Conservation (phyloP, 768 basidiomycete genomes). For the Favolaschia claudopus region DNA sequence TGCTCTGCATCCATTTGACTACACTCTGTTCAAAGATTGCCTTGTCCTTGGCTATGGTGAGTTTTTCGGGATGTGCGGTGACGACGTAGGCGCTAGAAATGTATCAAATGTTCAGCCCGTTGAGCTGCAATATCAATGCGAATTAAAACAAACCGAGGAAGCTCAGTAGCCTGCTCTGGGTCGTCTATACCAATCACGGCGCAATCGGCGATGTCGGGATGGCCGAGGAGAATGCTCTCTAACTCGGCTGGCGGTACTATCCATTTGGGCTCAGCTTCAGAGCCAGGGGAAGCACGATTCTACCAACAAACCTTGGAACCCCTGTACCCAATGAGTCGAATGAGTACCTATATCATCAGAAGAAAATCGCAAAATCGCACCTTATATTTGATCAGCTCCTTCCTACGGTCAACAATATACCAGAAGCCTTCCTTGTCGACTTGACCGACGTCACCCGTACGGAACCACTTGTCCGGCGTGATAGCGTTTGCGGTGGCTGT, state of each 20-base stretch:
- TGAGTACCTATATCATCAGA: background rate
- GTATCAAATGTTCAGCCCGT: too few relatives aligned
- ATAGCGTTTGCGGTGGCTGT: conserved; percentile 64
- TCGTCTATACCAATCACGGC: conserved; percentile 70
- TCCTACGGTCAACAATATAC: conserved; percentile 64
- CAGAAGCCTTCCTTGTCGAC: conserved; percentile 67
- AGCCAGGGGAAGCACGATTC: background rate
- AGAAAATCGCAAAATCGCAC: conserved; percentile 25
- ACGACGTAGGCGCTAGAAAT: conserved; percentile 57
- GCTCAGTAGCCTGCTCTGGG: conserved; percentile 65
- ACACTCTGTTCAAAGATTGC: conserved; percentile 49
- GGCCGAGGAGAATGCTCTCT: conserved; percentile 65
- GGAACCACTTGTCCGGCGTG: conserved; percentile 70
- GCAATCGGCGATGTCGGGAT: conserved; percentile 66
- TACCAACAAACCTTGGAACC: conserved; percentile 17
- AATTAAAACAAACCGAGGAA: conserved; percentile 57
- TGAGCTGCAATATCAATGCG: background rate
- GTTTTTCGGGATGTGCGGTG: conserved; percentile 32
- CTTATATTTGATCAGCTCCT: conserved; percentile 70
- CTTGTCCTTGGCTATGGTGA: conserved; percentile 31
- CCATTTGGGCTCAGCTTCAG: background rate
- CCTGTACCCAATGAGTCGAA: background rate
- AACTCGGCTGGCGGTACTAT: conserved; percentile 76
- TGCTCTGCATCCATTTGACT: conserved; percentile 58
- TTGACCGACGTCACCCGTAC: conserved; percentile 74